Base-by-base conservation (phyloP, 345 rosid genomes). In the Melastoma malabathricum region DNA sequence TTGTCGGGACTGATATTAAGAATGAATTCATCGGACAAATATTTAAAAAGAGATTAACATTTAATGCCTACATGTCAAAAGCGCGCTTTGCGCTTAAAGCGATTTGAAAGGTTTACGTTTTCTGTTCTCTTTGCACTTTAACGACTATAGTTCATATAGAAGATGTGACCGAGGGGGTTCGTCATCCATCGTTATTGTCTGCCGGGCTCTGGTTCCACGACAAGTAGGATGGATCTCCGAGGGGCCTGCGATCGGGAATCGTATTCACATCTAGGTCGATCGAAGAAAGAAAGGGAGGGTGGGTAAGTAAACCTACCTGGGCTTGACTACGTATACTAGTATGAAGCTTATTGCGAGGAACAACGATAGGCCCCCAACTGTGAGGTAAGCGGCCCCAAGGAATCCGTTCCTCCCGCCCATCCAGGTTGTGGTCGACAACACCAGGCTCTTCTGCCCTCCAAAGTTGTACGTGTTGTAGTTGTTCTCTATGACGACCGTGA, bases 161-260 rank as follows among this genome's bases (percentile, higher is more conserved):
- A n/a, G n/a, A n/a, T n/a, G n/a, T n/a, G n/a, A n/a, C n/a, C n/a
- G n/a, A n/a, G n/a, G n/a, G n/a, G n/a, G n/a, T n/a, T n/a, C n/a
- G n/a, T 34, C 41, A 34, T 34, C 41, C 41, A 12, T 34, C 12
- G 41, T 3, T 34, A 41, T 47, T 60, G 34, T 66, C 74, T 13
- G 58, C 46, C 25, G 77, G 64, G 61, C 67, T 71, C 54, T 58
- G 71, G 54, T 76, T 79, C 85, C 85, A 79, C 4, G 85, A 76
- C 57, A 76, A 65, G 63, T 73, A 76, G 43, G 82, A 59, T 18
- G 85, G 75, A 61, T 79, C 82, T n/a, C 82, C 85, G 13, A 76
- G 70, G 9, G 85, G 75, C 77, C 85, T 79, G 73, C 75, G 20
- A 51, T 51, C 25, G 25, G 54, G 23, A 41, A 49, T 15, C 22